A percentile compares a stretch with the other conserved stretches of the same genome.
These are phyloP conservation scores for Elasticomyces elasticus DNA, from an alignment of 495 filamentous ascomycete genomes.

Conservation along the genomic window DNA sequence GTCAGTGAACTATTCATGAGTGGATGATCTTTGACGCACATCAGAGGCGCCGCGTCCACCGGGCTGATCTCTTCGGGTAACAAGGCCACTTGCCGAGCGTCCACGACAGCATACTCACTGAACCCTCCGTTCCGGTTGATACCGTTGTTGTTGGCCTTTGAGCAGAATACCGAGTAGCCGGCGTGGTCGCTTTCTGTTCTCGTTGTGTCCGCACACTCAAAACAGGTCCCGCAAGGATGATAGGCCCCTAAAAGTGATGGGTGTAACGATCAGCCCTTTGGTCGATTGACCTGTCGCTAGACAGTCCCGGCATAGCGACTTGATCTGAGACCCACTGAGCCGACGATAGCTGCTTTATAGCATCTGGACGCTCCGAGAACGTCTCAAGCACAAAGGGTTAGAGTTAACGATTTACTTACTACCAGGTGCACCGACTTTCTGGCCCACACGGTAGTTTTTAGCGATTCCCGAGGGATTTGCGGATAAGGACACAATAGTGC, in stretches of 20 bases:
- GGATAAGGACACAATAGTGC: constrained; percentile 42
- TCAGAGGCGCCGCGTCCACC: constrained; percentile 43
- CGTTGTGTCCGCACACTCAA: constrained; percentile 36
- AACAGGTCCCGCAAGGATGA: constrained; percentile 39
- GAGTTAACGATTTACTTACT: too few relatives aligned
- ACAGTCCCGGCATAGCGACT: too few relatives aligned
- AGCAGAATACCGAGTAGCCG: constrained; percentile 37
- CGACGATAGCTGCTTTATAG: too few relatives aligned
- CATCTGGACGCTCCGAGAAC: too few relatives aligned
- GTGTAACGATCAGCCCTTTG: too few relatives aligned
- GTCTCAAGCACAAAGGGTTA: too few relatives aligned
- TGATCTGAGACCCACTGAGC: too few relatives aligned
- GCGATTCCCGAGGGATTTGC: constrained; percentile 26
- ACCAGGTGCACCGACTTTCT: constrained; percentile 39
- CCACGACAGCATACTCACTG: constrained; percentile 43
- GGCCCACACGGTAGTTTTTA: constrained; percentile 34
- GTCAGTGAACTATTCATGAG: neutral
- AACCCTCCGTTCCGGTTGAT: constrained; percentile 42
- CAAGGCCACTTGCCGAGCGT: constrained; percentile 36
- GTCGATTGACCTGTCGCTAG: too few relatives aligned
- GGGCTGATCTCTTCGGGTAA: constrained; percentile 42
- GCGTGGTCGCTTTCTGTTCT: constrained; percentile 29
- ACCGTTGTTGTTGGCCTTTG: constrained; percentile 31
- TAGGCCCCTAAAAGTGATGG: too few relatives aligned
- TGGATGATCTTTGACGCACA: constrained; percentile 23